Evolutionary conservation across 805 yeast genomes (phyloP).

Genomic region (Candida pseudofarinosa): DNA sequence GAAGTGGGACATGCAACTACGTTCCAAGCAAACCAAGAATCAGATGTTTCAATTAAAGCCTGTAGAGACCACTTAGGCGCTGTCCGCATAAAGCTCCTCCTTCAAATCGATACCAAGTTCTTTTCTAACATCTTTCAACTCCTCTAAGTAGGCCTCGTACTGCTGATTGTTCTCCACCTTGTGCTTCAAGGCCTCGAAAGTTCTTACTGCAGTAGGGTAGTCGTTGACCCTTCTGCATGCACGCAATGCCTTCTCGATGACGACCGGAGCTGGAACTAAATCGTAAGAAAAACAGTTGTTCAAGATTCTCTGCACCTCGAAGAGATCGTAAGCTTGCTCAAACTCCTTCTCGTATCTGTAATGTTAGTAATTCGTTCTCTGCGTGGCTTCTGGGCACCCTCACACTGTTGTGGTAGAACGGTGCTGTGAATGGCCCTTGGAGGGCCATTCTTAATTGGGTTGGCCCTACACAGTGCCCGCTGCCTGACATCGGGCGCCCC

Average conservation of each 20-base stretch:
- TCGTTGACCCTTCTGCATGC: slow-evolving; percentile 99
- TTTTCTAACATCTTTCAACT: slow-evolving; percentile 84
- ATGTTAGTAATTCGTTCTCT: slow-evolving; percentile 21
- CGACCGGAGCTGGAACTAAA: slow-evolving; percentile 96
- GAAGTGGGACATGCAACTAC: neutral
- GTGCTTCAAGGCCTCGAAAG: slow-evolving; percentile 93
- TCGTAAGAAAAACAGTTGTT: slow-evolving; percentile 98
- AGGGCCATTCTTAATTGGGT: too few relatives aligned
- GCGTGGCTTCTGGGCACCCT: neutral
- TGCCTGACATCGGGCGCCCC: too few relatives aligned
- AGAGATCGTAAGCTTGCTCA: slow-evolving; percentile 52
- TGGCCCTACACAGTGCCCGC: too few relatives aligned
- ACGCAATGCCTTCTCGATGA: slow-evolving; percentile 89
- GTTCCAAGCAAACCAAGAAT: neutral
- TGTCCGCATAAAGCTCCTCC: slow-evolving; percentile 68
- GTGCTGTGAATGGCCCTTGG: neutral
- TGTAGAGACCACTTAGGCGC: slow-evolving; percentile 14
- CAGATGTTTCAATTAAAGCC: neutral
- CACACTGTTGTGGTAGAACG: too few relatives aligned
- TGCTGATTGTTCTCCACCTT: slow-evolving; percentile 94
- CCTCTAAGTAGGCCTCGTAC: slow-evolving; percentile 93
- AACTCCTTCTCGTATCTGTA: slow-evolving; percentile 88
- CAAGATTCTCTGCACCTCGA: slow-evolving; percentile 72
- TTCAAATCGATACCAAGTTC: slow-evolving; percentile 91
- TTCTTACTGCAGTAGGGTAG: slow-evolving; percentile 97